Base-by-base conservation (phyloP, 106 monocot species). In the Platanthera guangdongensis region DNA sequence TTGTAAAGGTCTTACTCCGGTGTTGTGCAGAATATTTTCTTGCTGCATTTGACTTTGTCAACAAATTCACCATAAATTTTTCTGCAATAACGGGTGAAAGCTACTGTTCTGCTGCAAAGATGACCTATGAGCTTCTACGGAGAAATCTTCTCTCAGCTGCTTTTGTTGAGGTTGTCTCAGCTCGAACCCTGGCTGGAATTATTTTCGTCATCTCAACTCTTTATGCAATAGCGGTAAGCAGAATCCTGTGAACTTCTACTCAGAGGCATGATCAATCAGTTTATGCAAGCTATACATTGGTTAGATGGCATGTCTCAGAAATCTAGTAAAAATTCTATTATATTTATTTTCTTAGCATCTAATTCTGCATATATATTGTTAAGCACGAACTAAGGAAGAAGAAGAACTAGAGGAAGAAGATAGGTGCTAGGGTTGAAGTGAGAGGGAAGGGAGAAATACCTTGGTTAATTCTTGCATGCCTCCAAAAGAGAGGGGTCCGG, bases 111-210 rank as follows among this genome's bases (percentile, higher is more conserved):
- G 79, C 95, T 78, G 95, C 95, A 4, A 88, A 76, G 78, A 95
- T 92, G 95, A 78, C 90, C 68, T 95, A 95, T 76, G 95, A 95
- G 81, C 90, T 95, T 78, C 85, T 95, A 19, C 92, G 82, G 78
- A 78, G 95, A 67, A 95, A 95, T 81, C 92, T 95, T 78, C 90
- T 95, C 47, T 95, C 95, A 59, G 81, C 90, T 77, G 95, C 86
- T 79, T 88, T 95, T 87, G 95, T 95, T 62, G 95, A 95, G 85
- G 90, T 90, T n/a, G 90, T 95, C 47, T 95, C 95, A 50, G 92
- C 92, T 28, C 87, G 92, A 32, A 81, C 87, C 55, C 80, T 95
- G 21, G 28, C 68, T 77, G 95, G 92, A 47, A 88, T 87, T 50
- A 84, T 79, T 74, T 88, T 95, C 71, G 92, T 95, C 68, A 73